Percentiles rank a stretch among this genome's conserved stretches.
Evolutionary conservation across 1,284 basidiomycete species (phyloP).

Genomic region (Pulchroboletus neoregius): DNA sequence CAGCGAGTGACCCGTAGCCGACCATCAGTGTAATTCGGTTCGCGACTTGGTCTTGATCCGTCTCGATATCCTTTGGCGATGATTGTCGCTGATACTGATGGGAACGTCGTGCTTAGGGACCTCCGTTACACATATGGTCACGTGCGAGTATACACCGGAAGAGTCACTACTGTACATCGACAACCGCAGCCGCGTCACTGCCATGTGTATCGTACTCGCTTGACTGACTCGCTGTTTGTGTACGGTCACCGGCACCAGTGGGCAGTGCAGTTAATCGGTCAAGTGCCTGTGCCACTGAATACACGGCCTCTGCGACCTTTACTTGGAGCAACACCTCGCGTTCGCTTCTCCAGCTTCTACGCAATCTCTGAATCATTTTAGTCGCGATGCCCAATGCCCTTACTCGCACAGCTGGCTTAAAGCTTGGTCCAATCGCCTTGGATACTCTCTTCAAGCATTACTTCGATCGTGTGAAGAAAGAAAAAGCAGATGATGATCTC

Average conservation of each 20-base stretch:
- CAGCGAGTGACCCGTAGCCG: no score
- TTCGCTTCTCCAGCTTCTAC: not conserved
- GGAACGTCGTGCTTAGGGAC: no score
- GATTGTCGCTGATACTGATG: no score
- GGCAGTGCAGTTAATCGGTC: not conserved
- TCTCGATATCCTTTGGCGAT: no score
- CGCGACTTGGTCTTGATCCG: no score
- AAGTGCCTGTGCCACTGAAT: not conserved
- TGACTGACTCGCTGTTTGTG: not conserved
- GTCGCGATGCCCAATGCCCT: constrained; percentile 44
- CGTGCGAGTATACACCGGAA: no score
- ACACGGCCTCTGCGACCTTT: not conserved
- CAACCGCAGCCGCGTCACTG: no score
- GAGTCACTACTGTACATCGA: no score
- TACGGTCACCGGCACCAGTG: not conserved
- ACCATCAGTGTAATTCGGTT: no score
- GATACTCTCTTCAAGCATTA: constrained; percentile 83
- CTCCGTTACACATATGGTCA: no score
- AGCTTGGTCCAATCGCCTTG: constrained; percentile 69
- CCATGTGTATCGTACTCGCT: not conserved
- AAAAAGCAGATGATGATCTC: constrained; percentile 26
- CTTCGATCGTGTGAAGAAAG: constrained; percentile 58
- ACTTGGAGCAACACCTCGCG: not conserved
- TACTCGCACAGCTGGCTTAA: constrained; percentile 57
- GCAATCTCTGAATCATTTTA: not conserved